These are phyloP conservation scores for Tuber microsphaerosporum DNA, from an alignment of 495 filamentous ascomycete species.

Conservation along the genomic window DNA sequence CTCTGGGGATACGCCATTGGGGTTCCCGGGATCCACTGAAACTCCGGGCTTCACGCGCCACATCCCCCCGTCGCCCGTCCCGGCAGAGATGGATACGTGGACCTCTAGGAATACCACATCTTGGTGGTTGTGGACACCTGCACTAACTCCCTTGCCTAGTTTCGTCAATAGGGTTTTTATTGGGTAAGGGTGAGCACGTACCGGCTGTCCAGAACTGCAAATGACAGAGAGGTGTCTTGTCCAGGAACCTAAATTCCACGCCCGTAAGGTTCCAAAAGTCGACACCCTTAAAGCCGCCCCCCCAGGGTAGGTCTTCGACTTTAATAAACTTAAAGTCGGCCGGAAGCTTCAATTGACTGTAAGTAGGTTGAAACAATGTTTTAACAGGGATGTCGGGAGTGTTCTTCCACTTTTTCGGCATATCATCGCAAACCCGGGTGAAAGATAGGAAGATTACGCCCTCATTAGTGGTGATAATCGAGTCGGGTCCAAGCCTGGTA, in stretches of 20 bases:
- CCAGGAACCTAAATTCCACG: conserved; percentile 26
- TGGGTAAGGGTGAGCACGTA: not conserved
- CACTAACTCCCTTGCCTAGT: conserved; percentile 17
- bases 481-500: not conserved
- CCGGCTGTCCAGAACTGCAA: conserved; percentile 33
- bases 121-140: conserved; percentile 28
- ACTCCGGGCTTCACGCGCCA: conserved; percentile 15
- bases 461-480: not conserved
- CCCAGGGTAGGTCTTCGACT: conserved; percentile 18
- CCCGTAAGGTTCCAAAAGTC: conserved; percentile 31
- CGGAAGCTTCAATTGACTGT: conserved; percentile 11
- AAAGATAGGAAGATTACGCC: conserved; percentile 22
- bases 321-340: conserved; percentile 15
- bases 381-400: conserved; percentile 16
- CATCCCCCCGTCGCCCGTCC: conserved; percentile 27
- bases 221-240: conserved; percentile 22
- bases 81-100: conserved; percentile 18
- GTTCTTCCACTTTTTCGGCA: conserved; percentile 1
- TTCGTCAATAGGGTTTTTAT: not conserved
- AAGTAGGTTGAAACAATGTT: conserved; percentile 14
- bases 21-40: conserved; percentile 1
- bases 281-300: conserved; percentile 8
- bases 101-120: conserved; percentile 22
- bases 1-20: conserved; percentile 2
- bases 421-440: conserved; percentile 11